Percentiles rank a stretch among this genome's conserved stretches.
Conservation (phyloP, 2,329 filamentous ascomycete genomes). For the Aspergillus chevalieri region DNA sequence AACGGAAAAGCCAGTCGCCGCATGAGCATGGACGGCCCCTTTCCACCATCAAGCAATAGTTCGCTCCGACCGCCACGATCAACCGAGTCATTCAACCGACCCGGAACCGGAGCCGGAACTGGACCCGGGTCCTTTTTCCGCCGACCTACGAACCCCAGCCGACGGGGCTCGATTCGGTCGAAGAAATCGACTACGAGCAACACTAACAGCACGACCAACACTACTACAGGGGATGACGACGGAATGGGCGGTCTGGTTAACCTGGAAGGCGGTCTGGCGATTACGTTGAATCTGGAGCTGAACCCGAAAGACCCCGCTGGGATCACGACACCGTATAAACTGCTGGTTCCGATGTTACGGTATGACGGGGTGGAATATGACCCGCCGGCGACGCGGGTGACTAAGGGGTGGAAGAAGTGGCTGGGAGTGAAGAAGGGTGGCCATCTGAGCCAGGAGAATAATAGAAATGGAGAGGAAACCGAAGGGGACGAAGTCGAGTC, state of each 20-base stretch:
- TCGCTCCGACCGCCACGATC: slow-evolving; percentile 24
- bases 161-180: neutral
- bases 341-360: slow-evolving; percentile 72
- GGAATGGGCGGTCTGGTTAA: slow-evolving; percentile 58
- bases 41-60: slow-evolving; percentile 24
- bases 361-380: slow-evolving; percentile 42
- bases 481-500: neutral
- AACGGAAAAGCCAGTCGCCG: slow-evolving; percentile 19
- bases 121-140: slow-evolving; percentile 53
- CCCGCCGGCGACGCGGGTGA: slow-evolving; percentile 27
- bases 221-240: slow-evolving; percentile 32
- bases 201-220: slow-evolving; percentile 40
- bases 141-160: slow-evolving; percentile 62
- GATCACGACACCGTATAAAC: slow-evolving; percentile 77
- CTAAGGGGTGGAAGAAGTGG: slow-evolving; percentile 38
- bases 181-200: slow-evolving; percentile 53
- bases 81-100: slow-evolving; percentile 7
- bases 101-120: neutral
- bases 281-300: slow-evolving; percentile 84
- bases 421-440: slow-evolving; percentile 21
- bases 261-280: slow-evolving; percentile 75
- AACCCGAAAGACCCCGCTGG: slow-evolving; percentile 78
- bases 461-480: slow-evolving; percentile 3
- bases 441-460: neutral
- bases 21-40: slow-evolving; percentile 31